phyloP scores from a whole-genome alignment of 768 basidiomycete genomes.

The Mycena maculata region DNA sequence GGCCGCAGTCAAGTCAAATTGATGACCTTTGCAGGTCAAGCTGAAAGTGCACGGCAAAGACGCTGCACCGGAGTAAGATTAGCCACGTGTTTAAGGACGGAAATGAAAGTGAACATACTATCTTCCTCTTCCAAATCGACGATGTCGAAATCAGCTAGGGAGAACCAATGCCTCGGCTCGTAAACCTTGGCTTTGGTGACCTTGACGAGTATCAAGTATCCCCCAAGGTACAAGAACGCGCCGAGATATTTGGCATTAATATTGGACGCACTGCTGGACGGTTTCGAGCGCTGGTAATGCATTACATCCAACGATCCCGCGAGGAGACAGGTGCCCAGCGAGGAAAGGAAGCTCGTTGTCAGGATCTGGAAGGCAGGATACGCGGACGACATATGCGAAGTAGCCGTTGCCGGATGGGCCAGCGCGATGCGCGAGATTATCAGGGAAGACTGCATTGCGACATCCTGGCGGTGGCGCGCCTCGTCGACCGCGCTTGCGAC shows the following conservation, averaged over 20 bases:
- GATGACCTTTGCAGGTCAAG: conserved; percentile 73
- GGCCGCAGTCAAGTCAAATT: conserved; percentile 88
- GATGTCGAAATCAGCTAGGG: conserved; percentile 77
- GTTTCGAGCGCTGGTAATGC: conserved; percentile 65
- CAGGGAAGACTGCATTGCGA: conserved; percentile 71
- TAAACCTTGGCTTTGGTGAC: conserved; percentile 84
- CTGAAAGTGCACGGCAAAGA: conserved; percentile 86
- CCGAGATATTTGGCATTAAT: conserved; percentile 89
- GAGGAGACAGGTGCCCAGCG: conserved; percentile 82
- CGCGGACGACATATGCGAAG: conserved; percentile 38
- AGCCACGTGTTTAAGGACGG: conserved; percentile 14
- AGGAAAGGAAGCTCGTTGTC: conserved; percentile 71
- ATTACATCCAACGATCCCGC: conserved; percentile 92
- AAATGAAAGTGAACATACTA: conserved; percentile 62
- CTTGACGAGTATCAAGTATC: conserved; percentile 90
- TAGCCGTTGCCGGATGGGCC: conserved; percentile 41
- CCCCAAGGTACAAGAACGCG: conserved; percentile 88
- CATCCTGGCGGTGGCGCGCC: conserved; percentile 75
- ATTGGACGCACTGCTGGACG: conserved; percentile 56
- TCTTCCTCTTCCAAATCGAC: conserved; percentile 76
- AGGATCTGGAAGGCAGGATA: conserved; percentile 51
- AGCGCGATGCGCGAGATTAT: conserved; percentile 74
- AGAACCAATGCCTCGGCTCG: conserved; percentile 91
- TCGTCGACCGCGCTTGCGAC: conserved; percentile 86
- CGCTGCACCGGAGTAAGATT: conserved; percentile 57